Percentiles rank a stretch among this genome's conserved stretches.
These are phyloP conservation scores for Talaromyces rugulosus DNA, from an alignment of 2,329 filamentous ascomycete genomes.

Conservation along the genomic window DNA sequence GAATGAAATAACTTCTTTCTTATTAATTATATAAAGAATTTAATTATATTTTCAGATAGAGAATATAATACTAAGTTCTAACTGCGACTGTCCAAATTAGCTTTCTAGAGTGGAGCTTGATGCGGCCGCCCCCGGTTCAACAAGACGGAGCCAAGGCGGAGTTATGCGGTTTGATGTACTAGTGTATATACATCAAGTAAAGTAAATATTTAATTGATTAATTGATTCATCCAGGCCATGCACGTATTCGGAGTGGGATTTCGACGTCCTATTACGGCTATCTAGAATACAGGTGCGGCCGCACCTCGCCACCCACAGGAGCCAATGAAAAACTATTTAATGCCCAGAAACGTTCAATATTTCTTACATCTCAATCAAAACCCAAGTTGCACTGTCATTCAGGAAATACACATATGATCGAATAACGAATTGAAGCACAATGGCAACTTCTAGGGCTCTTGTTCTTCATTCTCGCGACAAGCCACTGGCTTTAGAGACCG, in stretches of 20 bases:
- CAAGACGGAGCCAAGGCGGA: not conserved
- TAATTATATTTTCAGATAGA: too few species aligned
- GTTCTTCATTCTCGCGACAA: conserved; percentile 10
- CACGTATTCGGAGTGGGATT: too few species aligned
- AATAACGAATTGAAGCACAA: not conserved
- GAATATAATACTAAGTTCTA: too few species aligned
- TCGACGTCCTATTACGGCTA: too few species aligned
- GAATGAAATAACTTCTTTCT: too few species aligned
- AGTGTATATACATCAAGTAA: too few species aligned
- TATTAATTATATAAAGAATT: too few species aligned
- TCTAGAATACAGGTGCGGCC: too few species aligned
- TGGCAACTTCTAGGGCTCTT: conserved; percentile 8
- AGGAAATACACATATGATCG: too few species aligned
- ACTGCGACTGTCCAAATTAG: not conserved
- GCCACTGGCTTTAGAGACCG: conserved; percentile 24
- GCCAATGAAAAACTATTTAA: not conserved
- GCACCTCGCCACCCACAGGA: not conserved
- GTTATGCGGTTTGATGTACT: not conserved
- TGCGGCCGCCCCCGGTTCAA: too few species aligned
- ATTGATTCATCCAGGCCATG: too few species aligned
- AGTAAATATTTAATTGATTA: not conserved
- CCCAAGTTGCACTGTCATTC: too few species aligned
- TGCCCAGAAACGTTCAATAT: not conserved
- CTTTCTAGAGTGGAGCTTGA: not conserved
- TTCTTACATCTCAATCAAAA: not conserved